phyloP scores from a whole-genome alignment of 495 filamentous ascomycete genomes.

The Penicillium soppii region DNA sequence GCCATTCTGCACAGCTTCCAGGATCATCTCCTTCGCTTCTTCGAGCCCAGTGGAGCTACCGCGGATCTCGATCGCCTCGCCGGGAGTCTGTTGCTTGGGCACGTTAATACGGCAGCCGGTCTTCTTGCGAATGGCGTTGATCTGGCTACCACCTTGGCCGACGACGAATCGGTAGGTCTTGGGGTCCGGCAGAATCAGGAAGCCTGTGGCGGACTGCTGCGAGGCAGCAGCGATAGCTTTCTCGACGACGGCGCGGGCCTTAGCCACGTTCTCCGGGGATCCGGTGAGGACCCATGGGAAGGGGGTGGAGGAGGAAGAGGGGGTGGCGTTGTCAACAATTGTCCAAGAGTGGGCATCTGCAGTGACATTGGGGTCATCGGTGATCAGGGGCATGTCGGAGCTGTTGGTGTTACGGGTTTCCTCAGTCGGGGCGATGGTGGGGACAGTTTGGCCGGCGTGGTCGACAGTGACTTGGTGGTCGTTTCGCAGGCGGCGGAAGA shows the following conservation, averaged over 20 bases:
- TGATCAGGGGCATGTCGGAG: slow-evolving; percentile 77
- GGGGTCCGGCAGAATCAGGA: slow-evolving; percentile 86
- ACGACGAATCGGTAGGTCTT: slow-evolving; percentile 87
- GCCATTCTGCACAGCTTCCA: slow-evolving; percentile 67
- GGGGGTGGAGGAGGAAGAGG: slow-evolving; percentile 38
- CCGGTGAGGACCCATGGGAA: slow-evolving; percentile 94
- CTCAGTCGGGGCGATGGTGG: slow-evolving; percentile 56
- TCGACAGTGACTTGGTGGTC: slow-evolving; percentile 86
- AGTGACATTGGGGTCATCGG: slow-evolving; percentile 66
- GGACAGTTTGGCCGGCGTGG: slow-evolving; percentile 75
- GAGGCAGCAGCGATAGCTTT: slow-evolving; percentile 69
- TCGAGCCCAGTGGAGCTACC: slow-evolving; percentile 79
- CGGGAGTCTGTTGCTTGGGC: slow-evolving; percentile 72
- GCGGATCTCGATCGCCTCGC: slow-evolving; percentile 84
- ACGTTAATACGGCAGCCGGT: slow-evolving; percentile 92
- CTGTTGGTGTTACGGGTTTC: slow-evolving; percentile 46
- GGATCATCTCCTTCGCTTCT: slow-evolving; percentile 82
- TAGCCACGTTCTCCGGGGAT: slow-evolving; percentile 67
- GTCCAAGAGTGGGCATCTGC: slow-evolving; percentile 77
- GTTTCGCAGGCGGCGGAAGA: slow-evolving; percentile 83
- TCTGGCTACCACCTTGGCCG: slow-evolving; percentile 82
- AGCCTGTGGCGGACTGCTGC: slow-evolving; percentile 73
- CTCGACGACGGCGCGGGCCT: slow-evolving; percentile 70
- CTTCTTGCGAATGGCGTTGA: slow-evolving; percentile 88
- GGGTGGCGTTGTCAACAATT: slow-evolving; percentile 55